phyloP scores from a whole-genome alignment of 2,329 filamentous ascomycete species.

The Epichloe bromicola region DNA sequence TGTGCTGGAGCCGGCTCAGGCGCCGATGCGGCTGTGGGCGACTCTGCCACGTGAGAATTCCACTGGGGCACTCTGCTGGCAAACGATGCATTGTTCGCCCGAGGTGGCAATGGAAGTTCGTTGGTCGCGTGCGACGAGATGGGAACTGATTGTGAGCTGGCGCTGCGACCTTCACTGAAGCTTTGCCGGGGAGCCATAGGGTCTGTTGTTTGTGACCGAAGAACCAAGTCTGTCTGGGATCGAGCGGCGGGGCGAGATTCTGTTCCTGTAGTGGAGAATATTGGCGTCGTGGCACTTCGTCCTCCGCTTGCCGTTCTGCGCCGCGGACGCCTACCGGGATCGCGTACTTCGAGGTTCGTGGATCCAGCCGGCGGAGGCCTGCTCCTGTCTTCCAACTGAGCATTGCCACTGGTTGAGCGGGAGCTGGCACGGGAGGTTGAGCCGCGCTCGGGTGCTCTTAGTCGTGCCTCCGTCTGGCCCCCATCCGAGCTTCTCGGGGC shows the following conservation, averaged over 20 bases:
- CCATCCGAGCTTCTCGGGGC: slow-evolving; percentile 20
- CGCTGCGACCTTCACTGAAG: slow-evolving; percentile 30
- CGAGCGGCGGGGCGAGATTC: slow-evolving; percentile 39
- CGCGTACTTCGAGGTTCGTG: slow-evolving; percentile 20
- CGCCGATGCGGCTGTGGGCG: slow-evolving; percentile 2
- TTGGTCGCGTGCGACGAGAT: slow-evolving; percentile 11
- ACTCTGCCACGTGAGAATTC: slow-evolving; percentile 6
- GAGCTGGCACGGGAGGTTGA: slow-evolving; percentile 30
- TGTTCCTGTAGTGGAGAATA: slow-evolving; percentile 24
- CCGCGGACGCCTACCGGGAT: slow-evolving; percentile 21
- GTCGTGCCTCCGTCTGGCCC: slow-evolving; percentile 13
- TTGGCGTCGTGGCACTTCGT: slow-evolving; percentile 40
- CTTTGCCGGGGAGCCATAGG: slow-evolving; percentile 24
- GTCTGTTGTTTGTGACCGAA: slow-evolving; percentile 28
- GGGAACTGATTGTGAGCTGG: slow-evolving; percentile 22
- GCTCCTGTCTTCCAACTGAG: slow-evolving; percentile 32
- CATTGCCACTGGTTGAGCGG: slow-evolving; percentile 31
- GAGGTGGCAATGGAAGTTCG: slow-evolving; percentile 10
- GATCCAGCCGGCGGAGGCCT: slow-evolving; percentile 31
- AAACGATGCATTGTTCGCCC: slow-evolving; percentile 20
- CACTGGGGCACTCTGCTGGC: slow-evolving; percentile 22
- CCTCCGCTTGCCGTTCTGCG: slow-evolving; percentile 40
- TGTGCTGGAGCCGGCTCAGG: slow-evolving; percentile 12
- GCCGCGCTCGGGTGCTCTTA: slow-evolving; percentile 15
- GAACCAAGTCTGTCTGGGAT: slow-evolving; percentile 52